These are phyloP conservation scores for Nakazawaea wyomingensis DNA, from an alignment of 805 yeast species.

Conservation along the genomic window DNA sequence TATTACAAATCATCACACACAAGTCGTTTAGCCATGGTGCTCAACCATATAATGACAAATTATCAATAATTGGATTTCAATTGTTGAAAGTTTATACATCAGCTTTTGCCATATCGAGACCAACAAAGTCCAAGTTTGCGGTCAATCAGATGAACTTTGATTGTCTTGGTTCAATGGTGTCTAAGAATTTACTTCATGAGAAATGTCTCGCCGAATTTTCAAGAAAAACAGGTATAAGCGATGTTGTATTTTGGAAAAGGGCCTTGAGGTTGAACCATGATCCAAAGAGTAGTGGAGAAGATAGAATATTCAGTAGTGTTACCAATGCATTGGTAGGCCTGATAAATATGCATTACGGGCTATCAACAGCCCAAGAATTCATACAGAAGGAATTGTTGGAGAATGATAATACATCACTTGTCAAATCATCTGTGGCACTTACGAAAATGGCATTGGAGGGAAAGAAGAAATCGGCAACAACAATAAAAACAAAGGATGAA, in stretches of 20 bases:
- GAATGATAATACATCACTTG: slow-evolving; percentile 12
- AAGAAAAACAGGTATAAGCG: slow-evolving; percentile 39
- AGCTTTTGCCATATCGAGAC: slow-evolving; percentile 31
- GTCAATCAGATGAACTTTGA: slow-evolving; percentile 51
- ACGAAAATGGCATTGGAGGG: slow-evolving; percentile 14
- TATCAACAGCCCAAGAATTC: slow-evolving; percentile 50
- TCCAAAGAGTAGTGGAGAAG: slow-evolving; percentile 49
- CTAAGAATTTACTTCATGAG: slow-evolving; percentile 48
- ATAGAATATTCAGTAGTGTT: slow-evolving; percentile 48
- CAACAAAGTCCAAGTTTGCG: slow-evolving; percentile 26
- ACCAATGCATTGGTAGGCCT: slow-evolving; percentile 66
- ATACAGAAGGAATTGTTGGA: slow-evolving; percentile 45
- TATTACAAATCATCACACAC: slow-evolving; percentile 83
- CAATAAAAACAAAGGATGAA: neutral
- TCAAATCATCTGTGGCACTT: slow-evolving; percentile 11
- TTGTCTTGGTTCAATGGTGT: slow-evolving; percentile 50
- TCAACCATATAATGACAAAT: slow-evolving; percentile 84
- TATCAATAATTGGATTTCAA: slow-evolving; percentile 67
- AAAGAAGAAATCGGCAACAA: neutral
- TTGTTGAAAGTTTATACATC: slow-evolving; percentile 47
- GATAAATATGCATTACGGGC: slow-evolving; percentile 57
- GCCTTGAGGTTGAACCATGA: slow-evolving; percentile 29
- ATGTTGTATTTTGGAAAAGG: slow-evolving; percentile 62
- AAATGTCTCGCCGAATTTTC: slow-evolving; percentile 48
- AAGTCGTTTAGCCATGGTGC: slow-evolving; percentile 91